Evolutionary conservation across 805 yeast genomes (phyloP).

Genomic region (Candida caryicola): DNA sequence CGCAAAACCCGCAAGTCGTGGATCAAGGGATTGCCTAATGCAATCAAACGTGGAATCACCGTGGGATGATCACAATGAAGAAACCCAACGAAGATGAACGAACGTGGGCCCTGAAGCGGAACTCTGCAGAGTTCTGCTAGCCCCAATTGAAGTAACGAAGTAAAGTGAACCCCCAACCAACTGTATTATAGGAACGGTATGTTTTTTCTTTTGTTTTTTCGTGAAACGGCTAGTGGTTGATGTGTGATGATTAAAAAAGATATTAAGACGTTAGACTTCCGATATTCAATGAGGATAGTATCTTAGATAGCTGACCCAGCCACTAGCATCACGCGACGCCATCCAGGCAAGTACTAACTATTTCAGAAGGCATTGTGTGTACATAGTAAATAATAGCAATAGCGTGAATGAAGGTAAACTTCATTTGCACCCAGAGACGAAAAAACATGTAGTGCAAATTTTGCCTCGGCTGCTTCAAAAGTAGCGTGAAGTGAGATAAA

Average conservation of each 20-base stretch:
- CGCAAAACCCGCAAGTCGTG: constrained; percentile 68
- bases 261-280: constrained; percentile 44
- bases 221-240: background rate
- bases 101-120: too few relatives aligned
- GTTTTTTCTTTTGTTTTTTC: constrained; percentile 1
- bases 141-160: too few relatives aligned
- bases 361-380: too few relatives aligned
- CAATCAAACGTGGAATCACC: constrained; percentile 51
- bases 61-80: constrained; percentile 26
- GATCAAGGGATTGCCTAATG: constrained; percentile 77
- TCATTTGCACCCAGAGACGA: background rate
- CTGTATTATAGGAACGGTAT: constrained; percentile 7
- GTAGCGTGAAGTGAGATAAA: background rate
- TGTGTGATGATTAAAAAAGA: constrained; percentile 33
- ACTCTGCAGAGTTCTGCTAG: too few relatives aligned
- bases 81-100: too few relatives aligned
- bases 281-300: constrained; percentile 31
- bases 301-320: constrained; percentile 34
- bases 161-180: too few relatives aligned
- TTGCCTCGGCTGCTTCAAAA: background rate
- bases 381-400: too few relatives aligned
- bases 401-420: too few relatives aligned
- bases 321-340: too few relatives aligned
- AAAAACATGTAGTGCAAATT: background rate
- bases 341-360: too few relatives aligned